Conservation (phyloP, 73 alveolate species). For the Paramecium biaurelia region DNA sequence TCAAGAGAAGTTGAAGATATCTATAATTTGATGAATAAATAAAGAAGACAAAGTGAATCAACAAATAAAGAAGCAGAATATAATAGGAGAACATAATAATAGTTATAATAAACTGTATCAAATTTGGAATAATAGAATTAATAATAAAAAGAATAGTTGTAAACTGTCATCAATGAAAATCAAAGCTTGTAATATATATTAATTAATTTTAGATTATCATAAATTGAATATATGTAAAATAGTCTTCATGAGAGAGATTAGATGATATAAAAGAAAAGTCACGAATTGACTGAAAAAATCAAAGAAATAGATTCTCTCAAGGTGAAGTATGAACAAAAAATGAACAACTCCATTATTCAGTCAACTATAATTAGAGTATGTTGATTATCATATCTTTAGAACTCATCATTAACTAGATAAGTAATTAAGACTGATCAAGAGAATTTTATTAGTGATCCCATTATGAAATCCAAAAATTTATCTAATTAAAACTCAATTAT, state of each 20-base stretch:
- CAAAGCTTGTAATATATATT: not conserved
- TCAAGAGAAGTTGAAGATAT: constrained; percentile 7
- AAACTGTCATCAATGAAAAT: not conserved
- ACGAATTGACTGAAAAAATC: constrained; percentile 11
- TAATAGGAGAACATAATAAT: not conserved
- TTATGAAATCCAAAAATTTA: not conserved
- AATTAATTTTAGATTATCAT: not conserved
- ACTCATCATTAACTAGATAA: not conserved
- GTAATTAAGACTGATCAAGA: not conserved
- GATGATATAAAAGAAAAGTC: not conserved
- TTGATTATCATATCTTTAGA: not conserved
- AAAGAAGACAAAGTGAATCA: constrained; percentile 19
- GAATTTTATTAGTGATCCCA: not conserved
- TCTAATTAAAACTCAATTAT: not conserved
- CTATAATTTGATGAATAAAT: not conserved
- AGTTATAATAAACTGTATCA: not conserved
- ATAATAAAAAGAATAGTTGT: not conserved
- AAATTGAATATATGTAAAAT: not conserved
- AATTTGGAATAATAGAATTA: not conserved
- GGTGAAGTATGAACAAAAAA: not conserved
- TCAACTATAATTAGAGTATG: not conserved
- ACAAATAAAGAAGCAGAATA: not conserved
- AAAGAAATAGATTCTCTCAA: not conserved
- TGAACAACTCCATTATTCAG: not conserved
- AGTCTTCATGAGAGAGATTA: constrained; percentile 37